phyloP scores from a whole-genome alignment of 139 green algal genomes.

The Volvox africanus region DNA sequence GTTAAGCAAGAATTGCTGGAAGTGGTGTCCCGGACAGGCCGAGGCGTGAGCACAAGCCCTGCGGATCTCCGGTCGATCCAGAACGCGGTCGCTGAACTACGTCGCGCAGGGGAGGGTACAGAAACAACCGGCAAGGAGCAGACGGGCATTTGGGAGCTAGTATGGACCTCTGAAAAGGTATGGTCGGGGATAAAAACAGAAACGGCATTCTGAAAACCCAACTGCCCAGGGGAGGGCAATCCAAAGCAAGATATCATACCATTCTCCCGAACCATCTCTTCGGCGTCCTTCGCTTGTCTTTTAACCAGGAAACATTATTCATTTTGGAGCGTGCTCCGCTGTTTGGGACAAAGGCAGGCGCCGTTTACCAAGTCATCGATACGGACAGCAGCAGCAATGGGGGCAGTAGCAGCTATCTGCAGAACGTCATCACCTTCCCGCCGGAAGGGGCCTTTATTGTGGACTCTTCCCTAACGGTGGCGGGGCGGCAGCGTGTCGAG shows the following conservation, averaged over 20 bases:
- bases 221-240: too few species aligned
- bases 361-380: constrained; percentile 81
- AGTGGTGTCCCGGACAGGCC: neutral
- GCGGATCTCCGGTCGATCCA: neutral
- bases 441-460: constrained; percentile 89
- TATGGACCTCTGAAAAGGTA: constrained; percentile 79
- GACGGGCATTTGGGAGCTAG: constrained; percentile 77
- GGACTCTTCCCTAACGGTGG: constrained; percentile 55
- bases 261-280: too few species aligned
- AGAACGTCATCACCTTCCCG: constrained; percentile 94
- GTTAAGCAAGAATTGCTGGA: constrained; percentile 24
- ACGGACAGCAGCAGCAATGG: neutral
- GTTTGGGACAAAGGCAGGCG: constrained; percentile 84
- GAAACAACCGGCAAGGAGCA: constrained; percentile 37
- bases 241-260: too few species aligned
- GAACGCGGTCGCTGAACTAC: neutral
- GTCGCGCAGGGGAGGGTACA: neutral
- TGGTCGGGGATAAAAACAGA: too few species aligned
- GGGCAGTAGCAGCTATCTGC: constrained; percentile 56
- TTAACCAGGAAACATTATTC: constrained; percentile 82
- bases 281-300: too few species aligned
- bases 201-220: too few species aligned
- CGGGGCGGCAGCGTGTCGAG: constrained; percentile 57
- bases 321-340: constrained; percentile 85
- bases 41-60: constrained; percentile 13